These are phyloP conservation scores for Hemisphaericaspora lyxosophila DNA, from an alignment of 1,139 yeast species.

Conservation along the genomic window DNA sequence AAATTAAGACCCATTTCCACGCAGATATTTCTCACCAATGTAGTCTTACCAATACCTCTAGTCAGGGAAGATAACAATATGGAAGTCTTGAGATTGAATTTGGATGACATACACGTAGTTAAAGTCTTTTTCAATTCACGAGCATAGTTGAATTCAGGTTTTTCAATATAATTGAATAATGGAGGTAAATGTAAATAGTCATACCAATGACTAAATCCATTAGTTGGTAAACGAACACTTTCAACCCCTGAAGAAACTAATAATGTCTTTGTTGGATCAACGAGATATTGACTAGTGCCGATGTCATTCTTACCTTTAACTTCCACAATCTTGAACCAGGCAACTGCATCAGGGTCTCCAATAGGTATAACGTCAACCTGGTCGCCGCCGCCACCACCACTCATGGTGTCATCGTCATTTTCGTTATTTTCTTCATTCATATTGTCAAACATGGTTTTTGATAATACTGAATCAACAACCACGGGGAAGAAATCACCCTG, in stretches of 20 bases:
- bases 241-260: conserved; percentile 68
- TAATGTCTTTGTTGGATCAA: conserved; percentile 65
- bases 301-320: conserved; percentile 33
- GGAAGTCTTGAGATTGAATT: conserved; percentile 54
- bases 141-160: conserved; percentile 48
- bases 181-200: conserved; percentile 47
- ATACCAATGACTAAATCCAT: conserved; percentile 45
- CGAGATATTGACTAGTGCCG: conserved; percentile 48
- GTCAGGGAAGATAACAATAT: conserved; percentile 67
- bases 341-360: conserved; percentile 71
- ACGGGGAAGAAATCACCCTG: conserved; percentile 73
- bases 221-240: conserved; percentile 36
- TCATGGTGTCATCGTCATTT: conserved; percentile 21
- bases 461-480: conserved; percentile 68
- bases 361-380: conserved; percentile 43
- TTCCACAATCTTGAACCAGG: conserved; percentile 73
- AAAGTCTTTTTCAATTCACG: conserved; percentile 52
- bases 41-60: conserved; percentile 78
- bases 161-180: conserved; percentile 30
- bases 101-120: conserved; percentile 40
- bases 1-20: conserved; percentile 65
- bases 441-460: conserved; percentile 55
- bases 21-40: conserved; percentile 56
- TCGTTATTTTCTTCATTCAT: conserved; percentile 15
- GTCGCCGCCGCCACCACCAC: conserved; percentile 15